Evolutionary conservation across 306 rosid genomes (phyloP), one percentile per base, ranked within the genome.

Genomic region (Acacia acuminata): DNA sequence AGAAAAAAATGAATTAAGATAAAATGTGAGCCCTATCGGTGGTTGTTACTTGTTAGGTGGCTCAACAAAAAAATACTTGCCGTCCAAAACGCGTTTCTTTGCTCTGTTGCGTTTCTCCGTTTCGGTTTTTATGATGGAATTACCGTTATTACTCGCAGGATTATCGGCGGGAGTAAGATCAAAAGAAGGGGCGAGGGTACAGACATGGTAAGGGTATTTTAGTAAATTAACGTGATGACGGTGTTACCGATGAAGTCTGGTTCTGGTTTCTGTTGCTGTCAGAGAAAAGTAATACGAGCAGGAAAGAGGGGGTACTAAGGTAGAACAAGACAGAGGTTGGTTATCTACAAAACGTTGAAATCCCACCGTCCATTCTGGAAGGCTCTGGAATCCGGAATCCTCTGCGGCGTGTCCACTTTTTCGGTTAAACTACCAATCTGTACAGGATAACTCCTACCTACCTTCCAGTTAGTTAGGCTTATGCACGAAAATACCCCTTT

Each of bases 1-100:
- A 20, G 0, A 22, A 4, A 10, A 24, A 48, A 73, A 25, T 15
- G 20, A 27, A 48, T 30, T 22, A 34, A 38, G 79, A 75, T 56
- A 65, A 82, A 44, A 56, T 56, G 87, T 83, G 84, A 82, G 77
- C 79, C 47, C 70, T 71, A 79, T 88, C 50, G 89, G 91, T 79
- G 61, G 93, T 86, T 87, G 94, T 70, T 70, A 24, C 56, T 40
- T 69, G 76, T 88, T 88, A 82, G 92, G 90, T 87, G 82, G 94
- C 84, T 90, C 94, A 87, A 89, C 91, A 77, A 87, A 88, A 87
- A 88, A 89, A 78, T 83, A 75, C 82, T 77, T 73, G 84, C 84
- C 88, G 90, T 87, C 94, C 86, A 85, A 86, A 90, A 87, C 94
- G 94, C 88, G 90, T 88, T 87, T 85, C 80, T 63, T 38, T 65